These are phyloP conservation scores for Populus simonii DNA, from an alignment of 345 rosid genomes.

Conservation along the genomic window DNA sequence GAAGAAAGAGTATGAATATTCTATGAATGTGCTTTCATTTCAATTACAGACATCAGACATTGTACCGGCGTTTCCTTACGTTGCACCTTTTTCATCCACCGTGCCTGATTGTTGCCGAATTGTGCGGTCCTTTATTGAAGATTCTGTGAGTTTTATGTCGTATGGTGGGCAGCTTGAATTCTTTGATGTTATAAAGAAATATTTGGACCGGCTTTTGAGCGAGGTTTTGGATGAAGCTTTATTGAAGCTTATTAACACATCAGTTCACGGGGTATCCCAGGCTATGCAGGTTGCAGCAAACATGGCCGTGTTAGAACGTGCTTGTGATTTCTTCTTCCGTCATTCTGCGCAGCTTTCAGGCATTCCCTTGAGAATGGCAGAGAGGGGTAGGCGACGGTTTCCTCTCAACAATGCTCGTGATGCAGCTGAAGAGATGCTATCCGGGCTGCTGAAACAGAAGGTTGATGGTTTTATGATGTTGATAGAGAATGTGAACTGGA, in stretches of 20 bases:
- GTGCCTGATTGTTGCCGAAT: constrained; percentile 96
- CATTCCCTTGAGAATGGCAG: constrained; percentile 87
- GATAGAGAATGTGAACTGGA: constrained; percentile 96
- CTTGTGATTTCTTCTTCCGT: constrained; percentile 92
- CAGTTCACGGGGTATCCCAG: constrained; percentile 85
- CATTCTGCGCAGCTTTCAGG: constrained; percentile 98
- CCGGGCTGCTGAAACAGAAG: constrained; percentile 85
- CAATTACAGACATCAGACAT: constrained; percentile 91
- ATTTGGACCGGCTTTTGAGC: constrained; percentile 79
- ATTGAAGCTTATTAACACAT: constrained; percentile 68
- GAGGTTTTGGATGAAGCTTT: constrained; percentile 86
- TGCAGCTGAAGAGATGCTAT: constrained; percentile 84
- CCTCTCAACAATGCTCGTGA: constrained; percentile 81
- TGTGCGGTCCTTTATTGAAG: constrained; percentile 91
- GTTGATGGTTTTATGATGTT: constrained; percentile 86
- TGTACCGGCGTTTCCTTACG: constrained; percentile 78
- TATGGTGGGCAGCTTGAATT: constrained; percentile 92
- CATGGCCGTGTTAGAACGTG: constrained; percentile 94
- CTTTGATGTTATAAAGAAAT: constrained; percentile 86
- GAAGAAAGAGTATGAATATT: constrained; percentile 95
- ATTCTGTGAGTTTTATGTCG: constrained; percentile 95
- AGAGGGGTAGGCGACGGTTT: constrained; percentile 90
- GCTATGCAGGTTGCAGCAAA: constrained; percentile 98
- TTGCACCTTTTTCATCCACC: constrained; percentile 91
- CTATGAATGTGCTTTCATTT: constrained; percentile 96